These are phyloP conservation scores for Euphorbia corollata DNA, from an alignment of 441 rosid species.

Conservation along the genomic window DNA sequence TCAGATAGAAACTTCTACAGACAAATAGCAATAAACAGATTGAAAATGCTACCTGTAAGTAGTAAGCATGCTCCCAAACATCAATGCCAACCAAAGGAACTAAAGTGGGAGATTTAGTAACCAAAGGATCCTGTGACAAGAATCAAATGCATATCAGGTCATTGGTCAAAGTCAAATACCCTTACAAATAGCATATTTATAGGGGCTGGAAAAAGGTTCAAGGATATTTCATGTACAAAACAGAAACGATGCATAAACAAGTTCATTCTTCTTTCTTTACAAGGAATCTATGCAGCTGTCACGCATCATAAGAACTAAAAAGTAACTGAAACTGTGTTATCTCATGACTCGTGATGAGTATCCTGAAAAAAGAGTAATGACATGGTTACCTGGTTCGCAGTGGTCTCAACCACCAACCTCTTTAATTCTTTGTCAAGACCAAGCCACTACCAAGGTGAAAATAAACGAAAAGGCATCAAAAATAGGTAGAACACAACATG, in stretches of 20 bases:
- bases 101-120: slow-evolving; percentile 60
- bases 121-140: slow-evolving; percentile 68
- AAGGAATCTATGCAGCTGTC: neutral
- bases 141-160: slow-evolving; percentile 7
- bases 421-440: slow-evolving; percentile 70
- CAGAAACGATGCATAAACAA: neutral
- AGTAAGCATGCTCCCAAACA: slow-evolving; percentile 99
- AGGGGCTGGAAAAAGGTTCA: neutral
- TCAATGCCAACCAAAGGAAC: slow-evolving; percentile 90
- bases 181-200: neutral
- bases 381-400: slow-evolving; percentile 72
- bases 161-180: neutral
- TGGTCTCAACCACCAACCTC: slow-evolving; percentile 86
- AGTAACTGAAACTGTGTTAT: neutral
- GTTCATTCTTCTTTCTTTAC: neutral
- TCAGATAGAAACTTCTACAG: neutral
- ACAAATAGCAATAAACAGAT: slow-evolving; percentile 10
- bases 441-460: slow-evolving; percentile 56
- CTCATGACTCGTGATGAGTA: too few relatives aligned
- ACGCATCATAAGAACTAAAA: neutral
- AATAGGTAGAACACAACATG: neutral
- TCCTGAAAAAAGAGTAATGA: neutral
- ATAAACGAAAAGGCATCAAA: neutral
- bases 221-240: neutral
- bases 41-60: slow-evolving; percentile 60